phyloP scores from a whole-genome alignment of 1,139 yeast genomes.

The Magnusiomyces sp. region DNA sequence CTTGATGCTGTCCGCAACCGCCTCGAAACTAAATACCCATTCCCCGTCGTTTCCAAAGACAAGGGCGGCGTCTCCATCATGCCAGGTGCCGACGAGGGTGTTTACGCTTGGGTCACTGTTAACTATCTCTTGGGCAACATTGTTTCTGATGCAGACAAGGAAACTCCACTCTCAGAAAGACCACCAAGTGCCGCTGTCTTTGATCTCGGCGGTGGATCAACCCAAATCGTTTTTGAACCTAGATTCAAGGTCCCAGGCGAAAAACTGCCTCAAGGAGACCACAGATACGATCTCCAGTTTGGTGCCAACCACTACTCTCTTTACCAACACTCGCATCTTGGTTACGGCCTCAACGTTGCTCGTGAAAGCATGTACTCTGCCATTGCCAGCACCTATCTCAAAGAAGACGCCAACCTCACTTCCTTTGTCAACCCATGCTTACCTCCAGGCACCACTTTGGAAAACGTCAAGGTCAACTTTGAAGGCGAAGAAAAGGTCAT shows the following conservation, averaged over 20 bases:
- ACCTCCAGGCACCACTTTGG: conserved; percentile 51
- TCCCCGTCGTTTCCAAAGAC: conserved; percentile 55
- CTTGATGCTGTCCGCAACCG: conserved; percentile 62
- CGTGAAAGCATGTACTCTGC: conserved; percentile 67
- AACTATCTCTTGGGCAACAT: conserved; percentile 81
- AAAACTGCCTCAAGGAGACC: conserved; percentile 74
- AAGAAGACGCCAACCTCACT: conserved; percentile 8
- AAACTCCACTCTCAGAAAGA: conserved; percentile 30
- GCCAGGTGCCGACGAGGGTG: conserved; percentile 93
- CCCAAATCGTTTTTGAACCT: conserved; percentile 95
- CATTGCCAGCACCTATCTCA: conserved; percentile 13
- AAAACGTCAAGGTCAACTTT: conserved; percentile 34
- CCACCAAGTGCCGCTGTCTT: conserved; percentile 82
- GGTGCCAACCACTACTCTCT: conserved; percentile 65
- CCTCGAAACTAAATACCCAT: conserved; percentile 67
- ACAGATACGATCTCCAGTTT: conserved; percentile 63
- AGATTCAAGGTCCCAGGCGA: conserved; percentile 39
- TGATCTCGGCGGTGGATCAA: conserved; percentile 93
- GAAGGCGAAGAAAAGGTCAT: conserved; percentile 31
- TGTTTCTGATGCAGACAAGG: conserved; percentile 43
- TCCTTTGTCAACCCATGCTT: conserved; percentile 57
- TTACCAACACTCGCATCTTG: conserved; percentile 85
- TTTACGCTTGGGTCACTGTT: conserved; percentile 90
- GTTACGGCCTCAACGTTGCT: conserved; percentile 89
- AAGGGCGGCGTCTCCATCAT: conserved; percentile 78